These are phyloP conservation scores for Hemisphaericaspora xylofermentans DNA, from an alignment of 1,139 yeast species.

Conservation along the genomic window DNA sequence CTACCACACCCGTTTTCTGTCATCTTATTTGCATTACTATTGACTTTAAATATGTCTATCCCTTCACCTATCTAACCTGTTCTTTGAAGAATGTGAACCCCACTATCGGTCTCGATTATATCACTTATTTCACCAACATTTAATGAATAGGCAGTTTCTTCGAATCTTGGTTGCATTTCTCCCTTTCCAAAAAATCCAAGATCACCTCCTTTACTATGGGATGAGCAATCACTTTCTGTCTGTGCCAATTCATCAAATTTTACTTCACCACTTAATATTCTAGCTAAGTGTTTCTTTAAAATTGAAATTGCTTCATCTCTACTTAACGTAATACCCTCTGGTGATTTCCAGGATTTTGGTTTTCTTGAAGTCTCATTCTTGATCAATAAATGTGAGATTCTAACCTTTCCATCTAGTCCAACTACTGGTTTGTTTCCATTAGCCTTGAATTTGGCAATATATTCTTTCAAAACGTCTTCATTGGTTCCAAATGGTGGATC, in stretches of 20 bases:
- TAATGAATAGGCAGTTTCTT: conserved; percentile 78
- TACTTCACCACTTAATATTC: conserved; percentile 68
- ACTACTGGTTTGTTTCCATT: conserved; percentile 65
- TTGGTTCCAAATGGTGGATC: conserved; percentile 89
- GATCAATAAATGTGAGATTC: conserved; percentile 66
- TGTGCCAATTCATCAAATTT: conserved; percentile 71
- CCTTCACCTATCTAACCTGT: conserved; percentile 52
- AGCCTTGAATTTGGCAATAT: conserved; percentile 46
- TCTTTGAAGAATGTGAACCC: conserved; percentile 84
- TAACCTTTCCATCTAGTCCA: conserved; percentile 44
- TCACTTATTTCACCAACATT: conserved; percentile 83
- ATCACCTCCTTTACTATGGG: conserved; percentile 88
- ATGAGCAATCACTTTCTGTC: conserved; percentile 86
- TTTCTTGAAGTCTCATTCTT: conserved; percentile 83
- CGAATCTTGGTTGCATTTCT: conserved; percentile 94
- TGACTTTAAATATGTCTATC: neutral
- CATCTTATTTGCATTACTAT: neutral
- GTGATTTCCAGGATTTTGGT: conserved; percentile 89
- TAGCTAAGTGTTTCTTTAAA: conserved; percentile 56
- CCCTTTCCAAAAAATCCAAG: conserved; percentile 86
- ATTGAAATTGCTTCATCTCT: conserved; percentile 82
- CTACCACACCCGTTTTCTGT: no score
- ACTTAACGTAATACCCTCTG: conserved; percentile 65
- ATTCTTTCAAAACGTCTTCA: conserved; percentile 53
- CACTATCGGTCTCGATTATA: conserved; percentile 86